Evolutionary conservation across 2,329 filamentous ascomycete genomes (phyloP).

Genomic region (Colletotrichum sp.): DNA sequence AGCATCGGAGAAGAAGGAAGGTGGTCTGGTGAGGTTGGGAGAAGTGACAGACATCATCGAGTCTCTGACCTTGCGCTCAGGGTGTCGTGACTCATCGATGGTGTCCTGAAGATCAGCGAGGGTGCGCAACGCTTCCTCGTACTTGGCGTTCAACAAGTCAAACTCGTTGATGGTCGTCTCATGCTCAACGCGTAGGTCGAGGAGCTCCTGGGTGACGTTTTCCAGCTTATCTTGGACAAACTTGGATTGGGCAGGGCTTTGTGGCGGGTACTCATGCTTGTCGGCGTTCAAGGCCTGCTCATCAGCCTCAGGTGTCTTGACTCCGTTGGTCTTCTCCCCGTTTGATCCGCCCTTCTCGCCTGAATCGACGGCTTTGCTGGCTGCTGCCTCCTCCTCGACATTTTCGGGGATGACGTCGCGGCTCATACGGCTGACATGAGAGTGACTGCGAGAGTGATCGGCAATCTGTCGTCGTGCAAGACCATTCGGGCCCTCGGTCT

Average conservation of each 20-base stretch:
- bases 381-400: constrained; percentile 44
- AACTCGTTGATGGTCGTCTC: constrained; percentile 83
- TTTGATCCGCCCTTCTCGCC: constrained; percentile 32
- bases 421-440: constrained; percentile 53
- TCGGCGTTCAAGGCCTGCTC: constrained; percentile 13
- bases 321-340: not conserved
- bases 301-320: constrained; percentile 4
- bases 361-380: constrained; percentile 19
- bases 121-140: constrained; percentile 84
- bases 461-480: constrained; percentile 47
- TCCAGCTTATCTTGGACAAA: constrained; percentile 94
- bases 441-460: constrained; percentile 58
- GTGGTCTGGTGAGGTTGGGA: constrained; percentile 61
- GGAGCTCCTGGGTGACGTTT: constrained; percentile 86
- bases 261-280: constrained; percentile 50
- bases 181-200: constrained; percentile 89
- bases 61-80: constrained; percentile 55
- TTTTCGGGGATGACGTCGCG: constrained; percentile 61
- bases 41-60: constrained; percentile 61
- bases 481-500: constrained; percentile 42
- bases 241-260: constrained; percentile 79
- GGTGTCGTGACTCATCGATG: constrained; percentile 78
- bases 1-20: constrained; percentile 84
- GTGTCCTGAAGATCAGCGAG: constrained; percentile 86
- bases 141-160: constrained; percentile 83